These are phyloP conservation scores for Striga asiatica DNA, from an alignment of 257 asterid genomes.

Conservation along the genomic window DNA sequence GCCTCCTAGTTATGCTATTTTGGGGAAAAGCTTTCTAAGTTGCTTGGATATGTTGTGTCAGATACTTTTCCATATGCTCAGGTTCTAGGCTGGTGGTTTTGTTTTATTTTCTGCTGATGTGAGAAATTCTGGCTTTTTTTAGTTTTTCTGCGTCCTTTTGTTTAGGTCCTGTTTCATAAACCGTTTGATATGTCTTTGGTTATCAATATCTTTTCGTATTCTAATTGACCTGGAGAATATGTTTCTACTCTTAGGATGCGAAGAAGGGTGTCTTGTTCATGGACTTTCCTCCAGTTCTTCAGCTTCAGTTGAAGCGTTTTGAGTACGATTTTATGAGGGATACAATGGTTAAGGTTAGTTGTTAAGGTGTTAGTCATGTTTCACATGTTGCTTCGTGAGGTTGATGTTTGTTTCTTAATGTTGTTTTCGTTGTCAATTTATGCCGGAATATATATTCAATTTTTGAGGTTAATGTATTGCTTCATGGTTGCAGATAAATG, in stretches of 20 bases:
- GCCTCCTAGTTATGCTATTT: neutral
- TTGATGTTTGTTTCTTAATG: neutral
- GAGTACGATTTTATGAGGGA: slow-evolving; percentile 96
- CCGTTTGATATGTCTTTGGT: slow-evolving; percentile 10
- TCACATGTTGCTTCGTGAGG: slow-evolving; percentile 2
- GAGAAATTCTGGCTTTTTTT: neutral
- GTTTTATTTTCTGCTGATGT: slow-evolving; percentile 4
- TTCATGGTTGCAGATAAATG: slow-evolving; percentile 68
- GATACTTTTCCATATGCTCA: neutral
- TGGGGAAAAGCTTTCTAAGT: neutral
- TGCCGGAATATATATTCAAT: neutral
- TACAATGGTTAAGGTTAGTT: slow-evolving; percentile 92
- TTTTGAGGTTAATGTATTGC: too few species aligned
- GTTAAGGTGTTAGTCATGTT: neutral
- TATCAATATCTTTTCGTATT: neutral
- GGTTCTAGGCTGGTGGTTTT: neutral
- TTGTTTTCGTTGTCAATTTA: neutral
- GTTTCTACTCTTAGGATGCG: slow-evolving; percentile 69
- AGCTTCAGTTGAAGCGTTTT: slow-evolving; percentile 96
- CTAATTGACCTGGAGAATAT: slow-evolving; percentile 16
- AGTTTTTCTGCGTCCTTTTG: slow-evolving; percentile 1
- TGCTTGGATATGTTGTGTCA: neutral
- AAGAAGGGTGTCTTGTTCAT: slow-evolving; percentile 92
- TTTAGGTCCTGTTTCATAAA: slow-evolving; percentile 13
- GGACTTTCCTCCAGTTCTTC: slow-evolving; percentile 97